Base-by-base conservation (phyloP, 1,284 basidiomycete species). In the Earliella scabrosa region DNA sequence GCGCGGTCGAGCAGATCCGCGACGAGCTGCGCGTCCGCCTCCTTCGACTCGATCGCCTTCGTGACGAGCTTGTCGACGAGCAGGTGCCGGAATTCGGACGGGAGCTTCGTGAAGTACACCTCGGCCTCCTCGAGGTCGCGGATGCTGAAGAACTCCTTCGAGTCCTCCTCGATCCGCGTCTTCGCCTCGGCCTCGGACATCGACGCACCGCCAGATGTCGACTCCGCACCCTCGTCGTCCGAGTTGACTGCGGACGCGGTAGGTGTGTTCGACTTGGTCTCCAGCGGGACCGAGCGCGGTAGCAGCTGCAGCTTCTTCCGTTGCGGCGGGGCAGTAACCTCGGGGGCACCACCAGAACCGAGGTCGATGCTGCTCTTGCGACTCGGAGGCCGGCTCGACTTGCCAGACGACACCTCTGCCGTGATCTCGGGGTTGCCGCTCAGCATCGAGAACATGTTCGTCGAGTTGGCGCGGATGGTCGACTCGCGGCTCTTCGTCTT, bases 361-460 rank as follows among this genome's bases (percentile, higher is more conserved):
- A 81, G 70, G 63, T 82, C 80, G 52, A 81, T 72, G 58, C 80
- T 85, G 34, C 76, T 68, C 66, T 82, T 84, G 53, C 81, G 78
- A 63, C 77, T 81, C 13, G 78, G 74, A 31, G 77, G 76, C 50
- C 75, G 73, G 60, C 73, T 82, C 54, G 75, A 73, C 68, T 82
- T 89, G 67, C 69, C 61, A 31, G 76, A 63, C n/a, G 76, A 68
- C 27, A 85, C 86, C 43, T 86, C 88, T 2, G 72, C 75, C 2
- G 77, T 71, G 23, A 83, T 78, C 54, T 84, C 84, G 27, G 76
- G 64, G 58, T 77, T 79, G 68, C 88, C 86, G 64, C 80, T 82
- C 47, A 93, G 85, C 78, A 91, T 82, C 16, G 86, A 87, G 78
- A 96, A 96, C 90, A 95, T 96, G 75, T 97, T 97, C 54, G 76